Evolutionary conservation across 2,329 filamentous ascomycete species (phyloP).

Genomic region (Penicillium sp.): DNA sequence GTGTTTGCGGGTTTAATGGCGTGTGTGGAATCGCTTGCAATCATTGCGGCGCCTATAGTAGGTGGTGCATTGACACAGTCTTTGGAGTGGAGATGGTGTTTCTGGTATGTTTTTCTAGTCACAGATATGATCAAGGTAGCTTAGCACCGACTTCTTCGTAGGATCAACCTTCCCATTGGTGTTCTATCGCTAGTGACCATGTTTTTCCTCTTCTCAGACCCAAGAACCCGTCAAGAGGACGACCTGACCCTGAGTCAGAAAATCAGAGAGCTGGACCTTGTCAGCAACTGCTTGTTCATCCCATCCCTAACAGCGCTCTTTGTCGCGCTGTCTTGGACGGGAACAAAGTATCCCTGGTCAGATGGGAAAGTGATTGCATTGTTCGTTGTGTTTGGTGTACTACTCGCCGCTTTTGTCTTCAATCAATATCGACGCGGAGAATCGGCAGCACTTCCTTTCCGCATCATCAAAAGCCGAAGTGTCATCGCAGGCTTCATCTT

Average conservation of each 20-base stretch:
- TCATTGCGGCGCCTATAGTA: conserved; percentile 31
- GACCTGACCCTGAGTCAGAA: conserved; percentile 23
- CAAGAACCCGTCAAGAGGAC: conserved; percentile 6
- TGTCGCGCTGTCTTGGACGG: too few relatives aligned
- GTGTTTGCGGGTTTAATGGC: conserved; percentile 25
- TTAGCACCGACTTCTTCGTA: background rate
- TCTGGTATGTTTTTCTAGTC: conserved; percentile 16
- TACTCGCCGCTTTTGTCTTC: too few relatives aligned
- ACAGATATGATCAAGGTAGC: background rate
- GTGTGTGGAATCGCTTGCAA: conserved; percentile 26
- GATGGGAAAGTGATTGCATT: too few relatives aligned
- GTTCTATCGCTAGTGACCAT: conserved; percentile 17
- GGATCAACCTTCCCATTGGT: conserved; percentile 36
- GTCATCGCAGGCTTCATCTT: conserved; percentile 27
- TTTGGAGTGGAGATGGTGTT: conserved; percentile 39
- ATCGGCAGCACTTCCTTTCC: conserved; percentile 29
- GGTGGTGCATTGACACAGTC: conserved; percentile 37
- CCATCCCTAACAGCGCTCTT: too few relatives aligned
- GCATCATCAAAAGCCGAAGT: conserved; percentile 32
- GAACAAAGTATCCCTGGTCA: too few relatives aligned
- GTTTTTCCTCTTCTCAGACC: conserved; percentile 21
- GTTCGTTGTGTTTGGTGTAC: too few relatives aligned
- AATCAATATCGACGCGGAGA: too few relatives aligned
- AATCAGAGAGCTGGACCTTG: conserved; percentile 32
- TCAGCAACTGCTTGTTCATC: conserved; percentile 12